A percentile compares a stretch with the other conserved stretches of the same genome.
Conservation (phyloP, 1,139 yeast genomes). For the Kluyveromyces sp. region DNA sequence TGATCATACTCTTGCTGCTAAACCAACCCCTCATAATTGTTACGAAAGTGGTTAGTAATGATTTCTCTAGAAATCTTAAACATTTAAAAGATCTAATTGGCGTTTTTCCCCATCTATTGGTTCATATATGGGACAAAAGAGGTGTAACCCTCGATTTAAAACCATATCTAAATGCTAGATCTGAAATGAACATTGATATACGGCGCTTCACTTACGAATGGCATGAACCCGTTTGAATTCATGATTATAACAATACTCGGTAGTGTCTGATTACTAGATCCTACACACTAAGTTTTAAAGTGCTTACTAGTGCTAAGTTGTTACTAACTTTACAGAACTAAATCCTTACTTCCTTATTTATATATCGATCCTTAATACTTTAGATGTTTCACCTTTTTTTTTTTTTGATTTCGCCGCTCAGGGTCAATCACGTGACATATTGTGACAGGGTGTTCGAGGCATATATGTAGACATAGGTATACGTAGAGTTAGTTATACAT, state of each 20-base stretch:
- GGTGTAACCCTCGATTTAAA: no score
- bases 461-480: no score
- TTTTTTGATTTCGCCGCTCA: no score
- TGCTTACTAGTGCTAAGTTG: neutral
- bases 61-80: neutral
- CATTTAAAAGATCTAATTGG: neutral
- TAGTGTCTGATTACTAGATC: no score
- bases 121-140: no score
- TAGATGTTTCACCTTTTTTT: no score
- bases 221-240: constrained; percentile 6
- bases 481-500: neutral
- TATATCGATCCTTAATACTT: no score
- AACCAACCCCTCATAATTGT: neutral
- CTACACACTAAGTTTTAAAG: neutral
- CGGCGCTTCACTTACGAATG: constrained; percentile 4
- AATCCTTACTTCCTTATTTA: no score
- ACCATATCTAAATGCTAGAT: no score
- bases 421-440: neutral
- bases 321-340: neutral
- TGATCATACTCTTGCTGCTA: constrained; percentile 2
- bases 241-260: neutral
- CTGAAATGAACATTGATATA: no score
- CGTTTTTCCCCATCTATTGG: no score
- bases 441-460: neutral
- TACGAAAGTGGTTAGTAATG: neutral